A percentile compares a stretch with the other conserved stretches of the same genome.
phyloP scores from a whole-genome alignment of 495 filamentous ascomycete species.

The Glonium stellatum region DNA sequence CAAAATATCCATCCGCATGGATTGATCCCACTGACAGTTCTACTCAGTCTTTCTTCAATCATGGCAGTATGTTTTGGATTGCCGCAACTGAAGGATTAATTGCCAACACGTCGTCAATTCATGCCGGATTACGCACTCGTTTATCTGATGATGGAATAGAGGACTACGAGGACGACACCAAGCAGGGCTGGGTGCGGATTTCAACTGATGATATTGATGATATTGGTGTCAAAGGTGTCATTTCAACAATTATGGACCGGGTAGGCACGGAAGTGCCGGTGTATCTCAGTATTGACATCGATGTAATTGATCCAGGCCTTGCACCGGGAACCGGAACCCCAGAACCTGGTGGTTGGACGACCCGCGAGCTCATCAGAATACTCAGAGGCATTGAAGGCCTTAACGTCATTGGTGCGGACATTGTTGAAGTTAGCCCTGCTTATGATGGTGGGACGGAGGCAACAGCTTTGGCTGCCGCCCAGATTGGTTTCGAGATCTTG shows the following conservation, averaged over 20 bases:
- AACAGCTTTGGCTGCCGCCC: slow-evolving; percentile 45
- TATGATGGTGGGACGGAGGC: slow-evolving; percentile 45
- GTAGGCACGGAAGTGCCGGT: slow-evolving; percentile 40
- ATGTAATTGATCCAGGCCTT: slow-evolving; percentile 48
- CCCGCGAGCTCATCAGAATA: slow-evolving; percentile 45
- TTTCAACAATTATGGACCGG: slow-evolving; percentile 40
- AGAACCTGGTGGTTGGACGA: slow-evolving; percentile 49
- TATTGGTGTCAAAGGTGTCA: slow-evolving; percentile 40
- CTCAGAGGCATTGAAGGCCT: slow-evolving; percentile 42
- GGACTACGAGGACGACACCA: slow-evolving; percentile 57
- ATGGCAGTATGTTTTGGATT: slow-evolving; percentile 81
- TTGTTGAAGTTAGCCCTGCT: slow-evolving; percentile 49
- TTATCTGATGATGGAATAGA: slow-evolving; percentile 55
- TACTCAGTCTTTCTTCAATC: slow-evolving; percentile 67
- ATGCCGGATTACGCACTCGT: slow-evolving; percentile 69
- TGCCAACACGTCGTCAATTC: slow-evolving; percentile 59
- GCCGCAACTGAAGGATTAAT: slow-evolving; percentile 69
- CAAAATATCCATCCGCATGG: slow-evolving; percentile 71
- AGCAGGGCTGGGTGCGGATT: slow-evolving; percentile 40
- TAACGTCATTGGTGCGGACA: slow-evolving; percentile 47
- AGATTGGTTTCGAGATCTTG: slow-evolving; percentile 41
- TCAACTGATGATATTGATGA: slow-evolving; percentile 47
- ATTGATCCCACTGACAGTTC: slow-evolving; percentile 39
- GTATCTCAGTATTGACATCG: slow-evolving; percentile 45
- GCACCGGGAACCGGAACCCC: slow-evolving; percentile 49